Base-by-base conservation (phyloP, 768 basidiomycete genomes). In the Steccherinum ochraceum region DNA sequence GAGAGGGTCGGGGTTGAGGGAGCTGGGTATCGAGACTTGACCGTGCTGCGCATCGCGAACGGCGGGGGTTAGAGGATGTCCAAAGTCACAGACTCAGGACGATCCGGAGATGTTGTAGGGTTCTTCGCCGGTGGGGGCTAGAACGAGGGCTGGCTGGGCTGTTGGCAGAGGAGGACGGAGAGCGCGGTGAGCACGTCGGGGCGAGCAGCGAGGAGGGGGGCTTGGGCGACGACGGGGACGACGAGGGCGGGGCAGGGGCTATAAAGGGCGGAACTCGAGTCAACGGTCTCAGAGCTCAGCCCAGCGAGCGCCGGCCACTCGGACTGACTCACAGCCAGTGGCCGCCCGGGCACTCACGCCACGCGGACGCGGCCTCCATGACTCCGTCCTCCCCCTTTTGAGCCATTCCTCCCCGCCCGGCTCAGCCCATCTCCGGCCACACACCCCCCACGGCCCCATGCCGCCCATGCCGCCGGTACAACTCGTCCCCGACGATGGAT, bases 41-140 rank as follows among this genome's bases (percentile, higher is more conserved):
- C 44, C 27, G 40, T 30, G 27, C 49, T 45, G 40, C 35, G 60
- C 64, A 65, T 65, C 61, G 40, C 58, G 62, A 49, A 45, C 27
- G 24, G 16, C 40, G 54, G 51, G 45, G 39, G 42, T 24, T 30
- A 25, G 40, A 41, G 62, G 62, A 24, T 56, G 62, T 54, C 64
- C 61, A 45, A 57, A 65, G 64, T 65, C 64, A 49, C 46, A 42
- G 62, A 65, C 64, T 63, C 58, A 35, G 62, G 64, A 64, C 61
- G 53, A 63, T 64, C 63, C 64, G 55, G 40, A 26, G 46, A 43
- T 45, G 42, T 27, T 44, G 20, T 46, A 40, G 44, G 55, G 63
- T 61, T 56, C 55, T 49, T 51, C 49, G 53, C 50, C 52, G 42
- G n/a, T 39, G 11, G 40, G 45, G 51, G 49, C 27, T 18, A 40